Evolutionary conservation across 129 eudicot genomes (phyloP), one percentile per base, ranked within the genome.

Genomic region (Smallanthus sonchifolius): DNA sequence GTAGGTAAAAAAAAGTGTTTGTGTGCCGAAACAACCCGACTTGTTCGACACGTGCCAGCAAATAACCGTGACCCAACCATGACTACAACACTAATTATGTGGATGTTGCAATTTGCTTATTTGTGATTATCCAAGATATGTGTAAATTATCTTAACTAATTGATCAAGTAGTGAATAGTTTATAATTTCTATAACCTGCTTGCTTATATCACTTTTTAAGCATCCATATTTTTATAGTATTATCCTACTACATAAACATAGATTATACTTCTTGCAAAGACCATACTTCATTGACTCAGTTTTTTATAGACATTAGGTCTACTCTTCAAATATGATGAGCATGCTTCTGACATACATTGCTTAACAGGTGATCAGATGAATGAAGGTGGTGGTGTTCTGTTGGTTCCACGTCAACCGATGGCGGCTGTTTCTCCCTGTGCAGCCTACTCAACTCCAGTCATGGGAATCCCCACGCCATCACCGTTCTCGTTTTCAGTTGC

Each of bases 401-500:
- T 17, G 35, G 56, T 67, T 42, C 68, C 80, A 10, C 57, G 44
- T 42, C 80, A 67, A 67, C 74, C 80, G 10, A 65, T 75, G 87
- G 78, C 83, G 49, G 67, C 62, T 65, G 79, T 78, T 80, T 80
- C 90, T 14, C 84, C 90, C 2, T 32, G 71, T 65, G 60, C 79
- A 19, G 67, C 74, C 45, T 59, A 70, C 60, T 76, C 49, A 19
- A 67, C 86, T 37, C 88, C 82, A 15, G 79, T 85, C 45, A 39
- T 45, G 57, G 78, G 79, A 35, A 44, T 70, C 76, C 84, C 76
- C 37, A 86, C 89, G 10, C 89, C 91, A 3, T 86, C 91, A 0
- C 90, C 87, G 35, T 89, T 75, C 73, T 82, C 91, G 14, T 81
- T 75, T 54, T 86, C 95, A 1, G 85, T 71, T 44, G 88, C 88